Base-by-base conservation (phyloP, 495 filamentous ascomycete species). In the Neurospora sp. region DNA sequence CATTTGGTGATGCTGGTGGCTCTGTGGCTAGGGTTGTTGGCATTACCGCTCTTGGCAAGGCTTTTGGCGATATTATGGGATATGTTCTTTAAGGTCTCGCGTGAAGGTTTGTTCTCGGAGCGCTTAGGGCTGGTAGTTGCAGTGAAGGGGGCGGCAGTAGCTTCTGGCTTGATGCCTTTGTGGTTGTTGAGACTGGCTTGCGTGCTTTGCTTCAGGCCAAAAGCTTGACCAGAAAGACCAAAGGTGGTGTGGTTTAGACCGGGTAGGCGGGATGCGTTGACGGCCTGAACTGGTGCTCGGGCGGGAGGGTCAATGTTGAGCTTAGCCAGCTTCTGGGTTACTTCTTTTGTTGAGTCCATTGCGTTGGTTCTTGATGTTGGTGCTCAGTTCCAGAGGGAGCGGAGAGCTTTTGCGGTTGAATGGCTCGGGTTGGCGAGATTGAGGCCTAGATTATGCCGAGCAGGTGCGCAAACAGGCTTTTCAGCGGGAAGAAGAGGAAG, bases 361-460 rank as follows among this genome's bases (percentile, higher is more conserved):
- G 9, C 4, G 5, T 20, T 5, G 5, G 8, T 11, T 49, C 46
- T 49, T 49, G 46, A 5, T 49, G 3, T 49, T 49, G n/a, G 3
- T 18, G 8, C n/a, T n/a, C n/a, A n/a, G n/a, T n/a, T n/a, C 16
- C 8, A 8, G 16, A 18, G 16, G 16, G 41, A 18, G 14, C 41
- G 8, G 1, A 18, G 8, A 18, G 1, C 6, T 0, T 23, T 9
- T 49, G n/a, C n/a, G n/a, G n/a, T 23, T 49, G 46, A 49, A n/a
- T 4, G 5, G n/a, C 3, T 11, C 4, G 0, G 1, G 1, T 20
- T 12, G n/a, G 4, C 9, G n/a, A 23, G 0, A 1, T 49, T 12
- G 8, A 0, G 40, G 4, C 5, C 41, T 42, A n/a, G 8, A 20
- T 5, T 42, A 20, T 11, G n/a, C 3, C n/a, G n/a, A n/a, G n/a